phyloP scores from a whole-genome alignment of 1,139 yeast genomes.

The Pichia cactophila region DNA sequence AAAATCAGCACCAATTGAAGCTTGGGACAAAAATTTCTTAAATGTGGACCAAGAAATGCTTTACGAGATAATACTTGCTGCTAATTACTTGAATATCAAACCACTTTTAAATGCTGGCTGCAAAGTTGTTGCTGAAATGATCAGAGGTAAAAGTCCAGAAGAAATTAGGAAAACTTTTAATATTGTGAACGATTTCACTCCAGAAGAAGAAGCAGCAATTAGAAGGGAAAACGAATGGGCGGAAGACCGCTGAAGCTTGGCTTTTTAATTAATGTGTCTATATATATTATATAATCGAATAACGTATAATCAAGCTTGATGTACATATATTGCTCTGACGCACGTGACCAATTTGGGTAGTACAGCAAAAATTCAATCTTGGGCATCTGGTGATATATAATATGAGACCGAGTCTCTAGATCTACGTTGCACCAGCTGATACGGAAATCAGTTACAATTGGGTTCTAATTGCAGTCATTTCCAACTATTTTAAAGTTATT shows the following conservation, averaged over 20 bases:
- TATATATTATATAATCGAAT: too few relatives aligned
- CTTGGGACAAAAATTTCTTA: conserved; percentile 94
- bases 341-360: background rate
- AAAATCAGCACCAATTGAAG: conserved; percentile 79
- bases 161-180: conserved; percentile 96
- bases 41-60: conserved; percentile 98
- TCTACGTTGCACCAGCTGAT: too few relatives aligned
- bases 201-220: conserved; percentile 97
- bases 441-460: too few relatives aligned
- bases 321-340: background rate
- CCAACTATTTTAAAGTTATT: too few relatives aligned
- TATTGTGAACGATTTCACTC: conserved; percentile 92
- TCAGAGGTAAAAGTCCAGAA: conserved; percentile 91
- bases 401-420: too few relatives aligned
- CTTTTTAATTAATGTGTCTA: too few relatives aligned
- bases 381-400: background rate
- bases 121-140: conserved; percentile 97
- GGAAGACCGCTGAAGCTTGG: conserved; percentile 64
- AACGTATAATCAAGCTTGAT: background rate
- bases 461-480: too few relatives aligned
- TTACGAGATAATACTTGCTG: conserved; percentile 91
- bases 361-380: too few relatives aligned
- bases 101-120: conserved; percentile 94
- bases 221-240: conserved; percentile 99
- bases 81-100: conserved; percentile 89